Evolutionary conservation across 2,329 filamentous ascomycete genomes (phyloP).

Genomic region (Boeremia exigua): DNA sequence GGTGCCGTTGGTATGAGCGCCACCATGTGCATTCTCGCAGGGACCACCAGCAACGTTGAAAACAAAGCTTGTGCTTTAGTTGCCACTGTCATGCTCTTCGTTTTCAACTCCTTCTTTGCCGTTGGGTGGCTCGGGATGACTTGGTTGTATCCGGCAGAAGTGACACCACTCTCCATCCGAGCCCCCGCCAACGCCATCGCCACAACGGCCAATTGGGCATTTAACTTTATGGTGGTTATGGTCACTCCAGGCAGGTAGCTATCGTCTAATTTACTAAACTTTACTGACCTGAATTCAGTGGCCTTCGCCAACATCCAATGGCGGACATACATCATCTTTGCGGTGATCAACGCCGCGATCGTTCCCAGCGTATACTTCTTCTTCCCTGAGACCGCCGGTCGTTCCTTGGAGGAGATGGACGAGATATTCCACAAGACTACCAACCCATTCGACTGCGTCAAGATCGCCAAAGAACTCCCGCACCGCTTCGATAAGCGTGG

Average conservation of each 20-base stretch:
- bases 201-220: conserved; percentile 67
- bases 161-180: conserved; percentile 87
- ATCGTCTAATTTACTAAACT: too few species aligned
- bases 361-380: conserved; percentile 65
- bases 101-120: conserved; percentile 93
- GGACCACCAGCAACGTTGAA: conserved; percentile 36
- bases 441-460: conserved; percentile 57
- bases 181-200: conserved; percentile 86
- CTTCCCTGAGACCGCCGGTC: conserved; percentile 66
- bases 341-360: conserved; percentile 62
- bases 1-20: conserved; percentile 45
- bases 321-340: conserved; percentile 63
- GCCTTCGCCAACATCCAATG: conserved; percentile 64
- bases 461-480: conserved; percentile 58
- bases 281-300: too few species aligned
- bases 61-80: conserved; percentile 43
- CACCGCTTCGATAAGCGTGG: conserved; percentile 65
- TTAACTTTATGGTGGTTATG: conserved; percentile 69
- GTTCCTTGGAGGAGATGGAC: conserved; percentile 55
- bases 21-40: conserved; percentile 46
- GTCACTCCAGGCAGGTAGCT: too few species aligned
- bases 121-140: conserved; percentile 77
- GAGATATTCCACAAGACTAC: conserved; percentile 66
- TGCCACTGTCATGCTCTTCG: conserved; percentile 80
- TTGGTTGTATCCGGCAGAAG: conserved; percentile 72